These are phyloP conservation scores for Russula foetens DNA, from an alignment of 768 basidiomycete genomes.

Conservation along the genomic window DNA sequence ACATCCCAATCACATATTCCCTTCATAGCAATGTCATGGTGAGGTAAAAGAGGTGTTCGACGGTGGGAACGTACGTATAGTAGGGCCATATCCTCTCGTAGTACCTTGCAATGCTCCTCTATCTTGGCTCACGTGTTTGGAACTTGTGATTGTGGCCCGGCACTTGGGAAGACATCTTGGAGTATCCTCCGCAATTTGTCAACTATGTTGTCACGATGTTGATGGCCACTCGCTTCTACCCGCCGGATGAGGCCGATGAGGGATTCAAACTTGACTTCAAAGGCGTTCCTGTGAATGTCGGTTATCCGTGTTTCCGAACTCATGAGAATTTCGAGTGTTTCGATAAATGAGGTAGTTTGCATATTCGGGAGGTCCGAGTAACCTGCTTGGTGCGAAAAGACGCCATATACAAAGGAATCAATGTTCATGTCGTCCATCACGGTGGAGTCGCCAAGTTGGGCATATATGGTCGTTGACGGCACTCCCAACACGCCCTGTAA, in stretches of 20 bases:
- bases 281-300: background rate
- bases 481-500: background rate
- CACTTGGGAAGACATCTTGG: background rate
- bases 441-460: background rate
- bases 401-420: no score
- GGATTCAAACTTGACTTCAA: background rate
- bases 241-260: background rate
- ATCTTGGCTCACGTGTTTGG: background rate
- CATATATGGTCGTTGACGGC: background rate
- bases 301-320: background rate
- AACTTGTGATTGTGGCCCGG: background rate
- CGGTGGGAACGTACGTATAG: no score
- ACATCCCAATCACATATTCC: no score
- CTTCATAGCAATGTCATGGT: no score
- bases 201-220: background rate
- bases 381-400: background rate
- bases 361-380: background rate
- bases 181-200: background rate
- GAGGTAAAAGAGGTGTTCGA: no score
- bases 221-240: background rate
- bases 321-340: constrained; percentile 3
- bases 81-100: no score
- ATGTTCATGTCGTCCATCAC: background rate
- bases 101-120: no score
- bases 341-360: background rate